These are phyloP conservation scores for Fraxinus pennsylvanica DNA, from an alignment of 257 asterid genomes.

Conservation along the genomic window DNA sequence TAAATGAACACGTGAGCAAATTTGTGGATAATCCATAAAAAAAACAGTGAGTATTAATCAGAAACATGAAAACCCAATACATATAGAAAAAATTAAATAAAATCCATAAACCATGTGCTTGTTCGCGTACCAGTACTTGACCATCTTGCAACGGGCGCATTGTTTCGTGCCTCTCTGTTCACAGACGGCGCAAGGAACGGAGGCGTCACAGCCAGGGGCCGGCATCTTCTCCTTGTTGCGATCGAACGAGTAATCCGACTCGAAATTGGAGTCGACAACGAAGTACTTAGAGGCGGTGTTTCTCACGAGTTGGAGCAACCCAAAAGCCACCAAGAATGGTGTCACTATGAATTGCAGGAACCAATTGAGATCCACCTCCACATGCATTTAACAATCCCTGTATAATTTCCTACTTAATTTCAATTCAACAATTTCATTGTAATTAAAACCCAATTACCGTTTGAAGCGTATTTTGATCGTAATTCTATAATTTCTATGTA, in stretches of 20 bases:
- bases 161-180: conserved; percentile 46
- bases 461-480: neutral
- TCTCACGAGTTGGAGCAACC: conserved; percentile 61
- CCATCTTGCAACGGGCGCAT: conserved; percentile 80
- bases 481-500: neutral
- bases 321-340: conserved; percentile 42
- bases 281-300: conserved; percentile 79
- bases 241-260: conserved; percentile 44
- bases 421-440: conserved; percentile 21
- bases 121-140: conserved; percentile 65
- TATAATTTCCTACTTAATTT: neutral
- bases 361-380: conserved; percentile 83
- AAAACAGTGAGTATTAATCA: neutral
- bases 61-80: neutral
- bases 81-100: neutral
- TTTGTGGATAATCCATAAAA: neutral
- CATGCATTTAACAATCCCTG: conserved; percentile 62
- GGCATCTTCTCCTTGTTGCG: conserved; percentile 35
- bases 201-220: conserved; percentile 36
- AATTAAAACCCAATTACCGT: conserved; percentile 26
- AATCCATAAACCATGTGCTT: conserved; percentile 6
- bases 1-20: conserved; percentile 9
- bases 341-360: conserved; percentile 58
- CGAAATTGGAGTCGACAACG: conserved; percentile 66
- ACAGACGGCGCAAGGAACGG: conserved; percentile 66